Evolutionary conservation across 1,284 basidiomycete genomes (phyloP), one percentile per base, ranked within the genome.

Genomic region (Agaricales sp.): DNA sequence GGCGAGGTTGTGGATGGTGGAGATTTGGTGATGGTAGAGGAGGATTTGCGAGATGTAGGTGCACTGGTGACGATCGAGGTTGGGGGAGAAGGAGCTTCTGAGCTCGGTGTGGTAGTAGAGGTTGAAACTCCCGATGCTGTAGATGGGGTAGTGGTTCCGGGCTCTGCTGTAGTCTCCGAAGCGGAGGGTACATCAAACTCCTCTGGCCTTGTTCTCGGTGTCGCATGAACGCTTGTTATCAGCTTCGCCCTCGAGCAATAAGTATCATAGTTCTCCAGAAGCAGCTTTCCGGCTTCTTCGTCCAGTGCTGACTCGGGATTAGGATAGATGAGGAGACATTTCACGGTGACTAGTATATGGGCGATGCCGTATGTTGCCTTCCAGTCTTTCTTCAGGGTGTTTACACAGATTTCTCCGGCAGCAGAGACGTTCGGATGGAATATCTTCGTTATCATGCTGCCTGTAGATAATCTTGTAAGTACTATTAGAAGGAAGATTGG

Each of bases 321-420:
- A 12, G 94, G 94, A 59, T 92, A 92, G 57, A 98, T 96, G 54
- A 98, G 77, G 25, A 98, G 78, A 61, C 94, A 96, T 64, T 93
- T 94, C 58, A 96, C 84, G 30, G 89, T 92, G 60, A 91, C 83
- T 6, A 96, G 74, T 51, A 96, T 95, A 62, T 95, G 88, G 3
- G 73, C 80, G 30, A 97, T 90, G 21, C 92, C 93, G 57, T 91
- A 94, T n/a, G 82, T 78, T 16, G 87, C 78, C 63, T 91, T 84
- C 94, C 94, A 97, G 59, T 94, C 92, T 67, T 96, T 97, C 73
- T 97, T 97, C 22, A 98, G 71, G 3, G 92, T 97, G 67, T 94
- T 94, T 8, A 97, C 94, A 66, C 94, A 98, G 57, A 98, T 98
- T 66, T 96, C 94, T 24, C 93, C 93, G 0, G 76, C 63, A 23